Evolutionary conservation across 495 filamentous ascomycete genomes (phyloP), one percentile per base, ranked within the genome.

Genomic region (Penicillium paxilli): DNA sequence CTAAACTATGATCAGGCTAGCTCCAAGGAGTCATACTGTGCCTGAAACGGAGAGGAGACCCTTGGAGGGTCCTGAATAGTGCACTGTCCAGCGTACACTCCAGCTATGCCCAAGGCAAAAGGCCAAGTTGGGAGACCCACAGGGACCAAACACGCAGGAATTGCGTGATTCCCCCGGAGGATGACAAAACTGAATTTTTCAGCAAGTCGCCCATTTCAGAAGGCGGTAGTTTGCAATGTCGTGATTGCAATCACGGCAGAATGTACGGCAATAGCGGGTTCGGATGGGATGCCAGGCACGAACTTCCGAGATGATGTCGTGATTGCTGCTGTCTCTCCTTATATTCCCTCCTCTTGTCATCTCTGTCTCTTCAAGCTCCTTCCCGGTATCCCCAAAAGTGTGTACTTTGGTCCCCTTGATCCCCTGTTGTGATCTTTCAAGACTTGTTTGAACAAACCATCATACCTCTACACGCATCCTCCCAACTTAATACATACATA

Each of bases 171-270:
- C 63, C 47, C 33, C 47, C 21, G 47, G 33, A 41, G 30, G 20
- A 11, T 24, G 14, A 25, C 9, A 19, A 24, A 24, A 41, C 19
- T 19, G 46, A 55, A 55, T 55, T 55, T 55, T 55, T 51, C 51
- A 53, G 54, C 54, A 57, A 52, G n/a, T 17, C 30, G 44, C 62
- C 57, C 40, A 30, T 60, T 57, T 14, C 22, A 42, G 64, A 49
- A 74, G 66, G 71, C 71, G 71, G 71, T 74, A 49, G 50, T 37
- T 16, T 40, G 19, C 54, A 50, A 72, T 74, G 63, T 65, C 68
- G 69, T 69, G 64, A 68, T 74, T 56, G 63, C 33, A 38, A 57
- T 24, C 33, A 16, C 58, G 67, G 68, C 70, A 71, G 65, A 70
- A 73, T 68, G 48, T 21, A 45, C 57, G 54, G 61, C n/a, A 51